Evolutionary conservation across 768 basidiomycete genomes (phyloP).

Genomic region (Tylopilus cervinicoccineus): DNA sequence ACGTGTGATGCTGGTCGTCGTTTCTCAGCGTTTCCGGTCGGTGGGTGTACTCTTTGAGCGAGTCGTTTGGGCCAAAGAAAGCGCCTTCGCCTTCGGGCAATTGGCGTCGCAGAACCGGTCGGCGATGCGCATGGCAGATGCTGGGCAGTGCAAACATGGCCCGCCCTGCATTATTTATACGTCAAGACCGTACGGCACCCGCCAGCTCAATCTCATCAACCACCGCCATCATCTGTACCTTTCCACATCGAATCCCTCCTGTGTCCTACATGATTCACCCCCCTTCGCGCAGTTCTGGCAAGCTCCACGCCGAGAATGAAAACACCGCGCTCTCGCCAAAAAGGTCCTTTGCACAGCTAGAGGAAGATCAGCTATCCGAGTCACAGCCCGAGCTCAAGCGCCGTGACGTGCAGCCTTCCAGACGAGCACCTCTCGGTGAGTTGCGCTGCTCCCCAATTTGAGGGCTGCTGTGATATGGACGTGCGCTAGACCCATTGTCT

Average conservation of each 20-base stretch:
- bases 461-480: slow-evolving; percentile 1
- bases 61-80: not conserved
- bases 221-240: slow-evolving; percentile 1
- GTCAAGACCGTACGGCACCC: slow-evolving; percentile 5
- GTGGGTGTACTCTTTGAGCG: slow-evolving; percentile 9
- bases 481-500: slow-evolving; percentile 26
- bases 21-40: slow-evolving; percentile 1
- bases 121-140: slow-evolving; percentile 14
- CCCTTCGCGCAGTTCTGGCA: not conserved
- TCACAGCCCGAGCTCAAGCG: slow-evolving; percentile 18
- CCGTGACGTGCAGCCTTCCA: slow-evolving; percentile 6
- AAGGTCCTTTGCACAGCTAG: slow-evolving; percentile 17
- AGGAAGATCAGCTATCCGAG: slow-evolving; percentile 9
- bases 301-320: slow-evolving; percentile 9
- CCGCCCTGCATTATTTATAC: slow-evolving; percentile 27
- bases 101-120: slow-evolving; percentile 4
- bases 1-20: not conserved
- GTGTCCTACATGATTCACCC: slow-evolving; percentile 23
- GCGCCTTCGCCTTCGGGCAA: slow-evolving; percentile 2
- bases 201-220: slow-evolving; percentile 12
- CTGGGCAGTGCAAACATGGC: slow-evolving; percentile 24
- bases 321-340: slow-evolving; percentile 17
- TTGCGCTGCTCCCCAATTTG: slow-evolving; percentile 1
- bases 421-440: slow-evolving; percentile 27
- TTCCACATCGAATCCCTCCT: not conserved